A percentile compares a stretch with the other conserved stretches of the same genome.
These are phyloP conservation scores for Tylopilus vinaceipallidus DNA, from an alignment of 768 basidiomycete species.

Conservation along the genomic window DNA sequence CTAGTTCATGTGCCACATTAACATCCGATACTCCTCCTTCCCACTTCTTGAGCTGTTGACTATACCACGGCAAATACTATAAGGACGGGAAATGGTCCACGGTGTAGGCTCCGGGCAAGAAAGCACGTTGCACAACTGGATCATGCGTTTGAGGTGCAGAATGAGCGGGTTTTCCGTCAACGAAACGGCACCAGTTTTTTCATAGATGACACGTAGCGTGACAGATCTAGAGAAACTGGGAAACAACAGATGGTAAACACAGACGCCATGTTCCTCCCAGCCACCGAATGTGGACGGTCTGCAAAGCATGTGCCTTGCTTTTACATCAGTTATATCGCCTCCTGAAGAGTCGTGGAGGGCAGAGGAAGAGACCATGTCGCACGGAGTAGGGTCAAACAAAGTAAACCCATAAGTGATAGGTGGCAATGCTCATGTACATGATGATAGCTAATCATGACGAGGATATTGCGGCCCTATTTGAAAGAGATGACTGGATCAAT, in stretches of 20 bases:
- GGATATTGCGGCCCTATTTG: slow-evolving; percentile 22
- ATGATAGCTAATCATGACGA: slow-evolving; percentile 26
- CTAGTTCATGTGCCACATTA: slow-evolving; percentile 49
- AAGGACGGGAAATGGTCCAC: slow-evolving; percentile 37
- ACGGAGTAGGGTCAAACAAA: background rate
- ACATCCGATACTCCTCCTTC: slow-evolving; percentile 45
- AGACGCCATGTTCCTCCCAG: slow-evolving; percentile 45
- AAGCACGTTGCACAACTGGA: slow-evolving; percentile 27
- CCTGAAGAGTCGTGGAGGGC: slow-evolving; percentile 24
- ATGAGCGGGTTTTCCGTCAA: slow-evolving; percentile 26
- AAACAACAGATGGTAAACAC: background rate
- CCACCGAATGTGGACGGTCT: slow-evolving; percentile 51
- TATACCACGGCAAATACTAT: slow-evolving; percentile 56
- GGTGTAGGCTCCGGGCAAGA: slow-evolving; percentile 33
- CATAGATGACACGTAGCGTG: slow-evolving; percentile 27
- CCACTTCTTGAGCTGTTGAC: slow-evolving; percentile 48
- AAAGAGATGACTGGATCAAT: slow-evolving; percentile 24
- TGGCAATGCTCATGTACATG: background rate
- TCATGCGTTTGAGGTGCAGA: slow-evolving; percentile 11
- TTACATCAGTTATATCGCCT: slow-evolving; percentile 61
- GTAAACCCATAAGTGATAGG: no score
- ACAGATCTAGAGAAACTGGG: slow-evolving; percentile 30
- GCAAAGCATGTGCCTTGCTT: slow-evolving; percentile 50
- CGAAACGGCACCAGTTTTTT: slow-evolving; percentile 16
- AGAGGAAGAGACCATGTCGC: no score